A percentile compares a stretch with the other conserved stretches of the same genome.
These are phyloP conservation scores for Lachnellula suecica DNA, from an alignment of 2,329 filamentous ascomycete species.

Conservation along the genomic window DNA sequence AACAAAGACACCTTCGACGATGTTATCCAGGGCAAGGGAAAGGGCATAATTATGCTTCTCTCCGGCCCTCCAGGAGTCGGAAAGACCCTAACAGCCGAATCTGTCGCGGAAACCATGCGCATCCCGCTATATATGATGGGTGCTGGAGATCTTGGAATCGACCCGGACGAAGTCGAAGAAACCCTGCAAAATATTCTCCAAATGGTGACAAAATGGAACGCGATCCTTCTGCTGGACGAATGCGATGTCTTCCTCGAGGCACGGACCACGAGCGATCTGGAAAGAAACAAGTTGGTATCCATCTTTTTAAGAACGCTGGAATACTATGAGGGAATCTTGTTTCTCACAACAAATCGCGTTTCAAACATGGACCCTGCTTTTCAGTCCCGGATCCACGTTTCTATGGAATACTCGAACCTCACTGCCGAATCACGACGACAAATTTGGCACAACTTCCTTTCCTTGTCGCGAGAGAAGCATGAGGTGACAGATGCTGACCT, in stretches of 20 bases:
- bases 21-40: constrained; percentile 51
- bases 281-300: constrained; percentile 41
- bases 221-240: constrained; percentile 36
- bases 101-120: constrained; percentile 28
- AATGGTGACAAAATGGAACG: constrained; percentile 70
- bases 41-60: constrained; percentile 49
- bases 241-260: constrained; percentile 38
- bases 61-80: constrained; percentile 49
- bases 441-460: constrained; percentile 22
- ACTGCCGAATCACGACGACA: constrained; percentile 17
- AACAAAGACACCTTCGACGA: constrained; percentile 45
- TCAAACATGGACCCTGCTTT: constrained; percentile 35
- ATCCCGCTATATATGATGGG: constrained; percentile 34
- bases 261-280: constrained; percentile 31
- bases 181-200: constrained; percentile 61
- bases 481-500: constrained; percentile 19
- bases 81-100: constrained; percentile 40
- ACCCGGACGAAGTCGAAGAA: constrained; percentile 26
- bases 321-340: constrained; percentile 40
- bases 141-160: constrained; percentile 48
- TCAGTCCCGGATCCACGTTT: constrained; percentile 34
- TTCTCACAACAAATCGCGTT: constrained; percentile 38
- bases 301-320: constrained; percentile 38
- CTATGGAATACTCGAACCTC: constrained; percentile 27
- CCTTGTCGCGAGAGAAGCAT: constrained; percentile 14